phyloP scores from a whole-genome alignment of 148 eudicot genomes.

The Rhododendron ferrugineum region DNA sequence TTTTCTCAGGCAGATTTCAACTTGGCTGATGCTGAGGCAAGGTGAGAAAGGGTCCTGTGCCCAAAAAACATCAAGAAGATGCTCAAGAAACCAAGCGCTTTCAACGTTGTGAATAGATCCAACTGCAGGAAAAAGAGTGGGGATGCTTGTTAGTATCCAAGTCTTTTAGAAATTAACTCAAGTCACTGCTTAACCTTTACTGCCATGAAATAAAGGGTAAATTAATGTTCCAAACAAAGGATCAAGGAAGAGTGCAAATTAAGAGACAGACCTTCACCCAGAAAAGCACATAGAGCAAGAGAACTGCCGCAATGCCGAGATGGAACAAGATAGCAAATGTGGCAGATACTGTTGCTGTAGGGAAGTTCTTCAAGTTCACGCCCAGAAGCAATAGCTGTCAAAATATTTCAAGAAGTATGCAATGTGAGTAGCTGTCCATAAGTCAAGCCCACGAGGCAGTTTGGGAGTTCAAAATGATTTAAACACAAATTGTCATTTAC shows the following conservation, averaged over 20 bases:
- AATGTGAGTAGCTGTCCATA: background rate
- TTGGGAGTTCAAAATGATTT: background rate
- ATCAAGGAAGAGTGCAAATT: background rate
- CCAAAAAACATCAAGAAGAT: conserved; percentile 75
- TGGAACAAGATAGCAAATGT: conserved; percentile 76
- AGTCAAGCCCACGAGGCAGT: background rate
- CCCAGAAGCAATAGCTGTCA: conserved; percentile 62
- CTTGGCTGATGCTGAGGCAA: conserved; percentile 70
- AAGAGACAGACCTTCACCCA: conserved; percentile 74
- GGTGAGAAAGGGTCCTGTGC: conserved; percentile 73
- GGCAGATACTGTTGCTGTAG: conserved; percentile 56
- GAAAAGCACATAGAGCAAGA: conserved; percentile 64
- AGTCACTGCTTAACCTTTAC: background rate
- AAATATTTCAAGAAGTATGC: conserved; percentile 7
- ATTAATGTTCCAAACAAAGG: background rate
- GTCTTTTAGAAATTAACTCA: background rate
- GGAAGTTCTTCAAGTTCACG: conserved; percentile 79
- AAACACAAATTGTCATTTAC: background rate
- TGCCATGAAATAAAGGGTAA: background rate
- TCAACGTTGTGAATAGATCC: conserved; percentile 87
- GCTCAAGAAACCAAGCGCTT: conserved; percentile 65
- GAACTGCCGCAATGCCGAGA: conserved; percentile 74
- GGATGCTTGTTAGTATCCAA: background rate
- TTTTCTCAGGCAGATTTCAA: conserved; percentile 56
- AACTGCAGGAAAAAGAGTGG: conserved; percentile 30